Conservation (phyloP, 225 moss, liverwort and hornwort species). For the Bryum argenteum region DNA sequence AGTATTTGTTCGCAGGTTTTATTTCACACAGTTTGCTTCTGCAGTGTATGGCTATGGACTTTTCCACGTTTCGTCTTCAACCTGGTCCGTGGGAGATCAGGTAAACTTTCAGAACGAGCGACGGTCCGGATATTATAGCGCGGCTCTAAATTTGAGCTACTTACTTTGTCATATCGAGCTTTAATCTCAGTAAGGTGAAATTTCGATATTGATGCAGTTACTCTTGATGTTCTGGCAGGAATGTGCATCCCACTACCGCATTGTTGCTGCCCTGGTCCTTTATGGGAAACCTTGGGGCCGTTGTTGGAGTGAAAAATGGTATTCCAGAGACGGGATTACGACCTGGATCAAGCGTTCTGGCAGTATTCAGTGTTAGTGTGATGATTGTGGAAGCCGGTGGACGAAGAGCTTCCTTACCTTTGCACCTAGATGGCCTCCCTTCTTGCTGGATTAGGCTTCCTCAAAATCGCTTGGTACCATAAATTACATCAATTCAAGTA, state of each 20-base stretch:
- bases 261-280: conserved; percentile 58
- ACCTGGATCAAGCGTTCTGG: conserved; percentile 51
- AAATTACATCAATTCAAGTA: not conserved
- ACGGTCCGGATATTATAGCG: not conserved
- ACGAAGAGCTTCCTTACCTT: conserved; percentile 47
- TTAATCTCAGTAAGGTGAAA: not conserved
- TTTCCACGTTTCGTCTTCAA: conserved; percentile 47
- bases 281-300: conserved; percentile 31
- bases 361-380: conserved; percentile 45
- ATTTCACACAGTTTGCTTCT: conserved; percentile 48
- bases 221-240: conserved; percentile 38
- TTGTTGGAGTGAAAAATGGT: conserved; percentile 32
- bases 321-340: conserved; percentile 45
- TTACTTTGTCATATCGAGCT: conserved; percentile 10
- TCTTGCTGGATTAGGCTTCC: conserved; percentile 51
- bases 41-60: conserved; percentile 59
- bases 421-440: conserved; percentile 52
- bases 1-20: conserved; percentile 41
- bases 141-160: not conserved
- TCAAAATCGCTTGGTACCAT: conserved; percentile 46
- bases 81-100: conserved; percentile 76
- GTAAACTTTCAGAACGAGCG: conserved; percentile 18
- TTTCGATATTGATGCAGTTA: not conserved
- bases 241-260: conserved; percentile 61
- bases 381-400: conserved; percentile 60